Evolutionary conservation across 2,329 filamentous ascomycete genomes (phyloP), one percentile per base, ranked within the genome.

Genomic region (Colletotrichum navitas): DNA sequence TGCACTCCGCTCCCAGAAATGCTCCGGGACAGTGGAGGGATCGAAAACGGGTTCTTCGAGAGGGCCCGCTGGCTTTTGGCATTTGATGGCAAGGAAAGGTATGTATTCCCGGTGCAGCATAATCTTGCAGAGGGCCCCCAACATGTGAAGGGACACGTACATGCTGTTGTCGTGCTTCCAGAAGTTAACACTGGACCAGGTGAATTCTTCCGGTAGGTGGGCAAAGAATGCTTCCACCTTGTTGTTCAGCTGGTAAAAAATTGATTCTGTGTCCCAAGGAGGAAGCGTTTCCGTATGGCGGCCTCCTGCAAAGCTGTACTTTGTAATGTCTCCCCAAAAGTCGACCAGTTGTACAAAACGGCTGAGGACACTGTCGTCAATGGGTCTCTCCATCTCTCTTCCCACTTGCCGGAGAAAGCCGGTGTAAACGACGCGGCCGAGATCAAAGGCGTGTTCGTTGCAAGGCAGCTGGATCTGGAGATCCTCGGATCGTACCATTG

Each of bases 41-140:
- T 85, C 81, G 68, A 91, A 89, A 0, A 81, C 82, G 2, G 89
- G 88, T 61, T 84, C 83, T 74, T 92, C 91, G 14, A 92, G 79
- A 0, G 91, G 91, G 0, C 88, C 88, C 45, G 81, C 75, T 0
- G 87, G 87, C 26, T 77, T 79, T 2, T 76, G 73, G 74, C 85
- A 88, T 11, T 85, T 83, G n/a, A 91, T 83, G 2, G 91, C 89
- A 21, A 91, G 85, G 76, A 91, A 92, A 0, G 91, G 90, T 34
- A 93, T 85, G 73, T 91, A 92, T 77, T 93, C 90, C 73, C 91
- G 85, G 76, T 92, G 89, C 36, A 93, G 83, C 82, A 92, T 89
- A 73, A 94, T 90, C 67, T 87, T 85, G 77, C 90, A 93, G 2
- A 93, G 83, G 1, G 88, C 87, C 70, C 89, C 87, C 0, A 93